Percentiles rank a stretch among this genome's conserved stretches.
Conservation (phyloP, 129 eudicot genomes). For the Flaveria brownii region DNA sequence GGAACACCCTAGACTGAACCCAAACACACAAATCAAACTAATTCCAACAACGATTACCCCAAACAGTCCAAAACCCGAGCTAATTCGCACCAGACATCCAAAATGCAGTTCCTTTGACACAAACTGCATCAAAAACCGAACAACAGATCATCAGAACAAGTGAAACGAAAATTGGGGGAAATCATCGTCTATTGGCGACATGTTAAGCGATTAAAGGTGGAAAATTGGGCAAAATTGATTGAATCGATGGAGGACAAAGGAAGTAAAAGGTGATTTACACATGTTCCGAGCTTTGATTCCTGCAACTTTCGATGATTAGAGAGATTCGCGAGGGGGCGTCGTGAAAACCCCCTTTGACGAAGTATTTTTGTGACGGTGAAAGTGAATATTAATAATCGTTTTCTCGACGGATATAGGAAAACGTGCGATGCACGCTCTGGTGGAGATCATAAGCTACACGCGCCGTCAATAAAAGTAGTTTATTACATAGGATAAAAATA, state of each 20-base stretch:
- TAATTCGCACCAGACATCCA: conserved; percentile 22
- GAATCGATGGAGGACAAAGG: conserved; percentile 17
- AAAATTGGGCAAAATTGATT: conserved; percentile 13
- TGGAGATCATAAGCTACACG: background rate
- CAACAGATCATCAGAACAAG: conserved; percentile 1
- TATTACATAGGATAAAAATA: background rate
- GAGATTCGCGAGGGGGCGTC: conserved; percentile 21
- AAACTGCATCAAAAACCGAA: background rate
- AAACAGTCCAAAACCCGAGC: conserved; percentile 23
- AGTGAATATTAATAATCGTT: background rate
- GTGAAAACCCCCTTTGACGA: conserved; percentile 26
- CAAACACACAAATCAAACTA: background rate
- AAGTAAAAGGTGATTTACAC: conserved; percentile 27
- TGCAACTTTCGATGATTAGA: conserved; percentile 4
- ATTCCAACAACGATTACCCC: conserved; percentile 20
- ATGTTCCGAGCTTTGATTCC: conserved; percentile 29
- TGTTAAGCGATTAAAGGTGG: background rate
- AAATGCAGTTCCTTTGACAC: conserved; percentile 33
- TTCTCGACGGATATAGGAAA: background rate
- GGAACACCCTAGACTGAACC: conserved; percentile 3
- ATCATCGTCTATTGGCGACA: background rate
- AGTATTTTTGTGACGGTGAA: conserved; percentile 11
- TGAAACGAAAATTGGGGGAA: conserved; percentile 18
- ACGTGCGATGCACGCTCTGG: background rate
- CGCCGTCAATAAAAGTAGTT: background rate